phyloP scores from a whole-genome alignment of 2,329 filamentous ascomycete genomes.

The Verticillium dahliae region DNA sequence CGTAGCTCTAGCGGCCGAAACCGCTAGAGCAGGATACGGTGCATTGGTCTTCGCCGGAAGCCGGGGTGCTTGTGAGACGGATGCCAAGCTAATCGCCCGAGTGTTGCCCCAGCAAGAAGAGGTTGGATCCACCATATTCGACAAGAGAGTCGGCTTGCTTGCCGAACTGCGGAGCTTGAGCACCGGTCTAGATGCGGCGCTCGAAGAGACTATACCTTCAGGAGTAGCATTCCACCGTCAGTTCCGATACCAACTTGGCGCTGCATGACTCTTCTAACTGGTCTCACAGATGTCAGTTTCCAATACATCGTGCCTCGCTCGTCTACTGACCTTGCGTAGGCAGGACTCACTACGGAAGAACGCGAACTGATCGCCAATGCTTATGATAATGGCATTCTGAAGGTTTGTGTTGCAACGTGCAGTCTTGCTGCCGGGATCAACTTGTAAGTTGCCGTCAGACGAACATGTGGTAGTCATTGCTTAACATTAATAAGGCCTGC shows the following conservation, averaged over 20 bases:
- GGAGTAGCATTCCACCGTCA: conserved; percentile 71
- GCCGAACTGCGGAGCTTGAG: conserved; percentile 59
- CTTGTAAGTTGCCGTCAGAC: conserved; percentile 29
- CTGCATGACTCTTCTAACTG: not conserved
- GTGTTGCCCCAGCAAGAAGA: conserved; percentile 50
- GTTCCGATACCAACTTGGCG: conserved; percentile 15
- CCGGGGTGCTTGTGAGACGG: conserved; percentile 58
- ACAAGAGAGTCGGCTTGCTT: conserved; percentile 57
- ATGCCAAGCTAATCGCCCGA: conserved; percentile 61
- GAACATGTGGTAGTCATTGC: not conserved
- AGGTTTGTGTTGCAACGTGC: conserved; percentile 70
- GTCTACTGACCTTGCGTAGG: conserved; percentile 30
- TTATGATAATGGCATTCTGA: conserved; percentile 61
- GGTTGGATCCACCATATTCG: conserved; percentile 40
- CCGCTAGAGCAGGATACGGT: conserved; percentile 61
- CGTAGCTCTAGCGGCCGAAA: conserved; percentile 63
- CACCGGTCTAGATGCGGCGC: conserved; percentile 57
- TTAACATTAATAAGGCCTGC: conserved; percentile 38
- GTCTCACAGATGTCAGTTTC: conserved; percentile 27
- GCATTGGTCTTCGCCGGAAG: conserved; percentile 70
- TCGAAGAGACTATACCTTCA: conserved; percentile 56
- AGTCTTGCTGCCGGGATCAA: conserved; percentile 82
- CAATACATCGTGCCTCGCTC: not conserved
- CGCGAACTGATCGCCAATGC: conserved; percentile 64
- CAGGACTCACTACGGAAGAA: conserved; percentile 68